phyloP scores from a whole-genome alignment of 2,329 filamentous ascomycete genomes.

The Clonostachys byssicola region DNA sequence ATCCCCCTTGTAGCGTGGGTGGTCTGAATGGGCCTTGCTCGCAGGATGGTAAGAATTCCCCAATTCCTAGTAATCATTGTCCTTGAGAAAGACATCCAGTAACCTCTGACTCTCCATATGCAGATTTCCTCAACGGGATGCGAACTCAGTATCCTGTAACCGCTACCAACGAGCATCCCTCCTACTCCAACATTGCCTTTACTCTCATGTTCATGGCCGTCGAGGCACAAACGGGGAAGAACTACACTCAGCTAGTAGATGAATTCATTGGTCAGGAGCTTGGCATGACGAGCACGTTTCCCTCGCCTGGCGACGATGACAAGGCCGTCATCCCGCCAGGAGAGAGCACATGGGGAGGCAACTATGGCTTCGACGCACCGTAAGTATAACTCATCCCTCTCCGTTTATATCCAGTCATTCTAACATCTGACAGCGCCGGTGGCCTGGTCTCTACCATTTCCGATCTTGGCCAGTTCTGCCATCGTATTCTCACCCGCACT shows the following conservation, averaged over 20 bases:
- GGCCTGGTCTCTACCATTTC: conserved; percentile 25
- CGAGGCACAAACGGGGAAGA: conserved; percentile 17
- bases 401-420: not conserved
- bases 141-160: conserved; percentile 18
- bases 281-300: conserved; percentile 8
- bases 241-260: conserved; percentile 15
- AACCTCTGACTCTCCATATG: not conserved
- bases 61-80: not conserved
- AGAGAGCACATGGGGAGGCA: conserved; percentile 22
- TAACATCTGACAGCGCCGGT: conserved; percentile 14
- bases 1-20: conserved; percentile 27
- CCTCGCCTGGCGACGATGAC: conserved; percentile 19
- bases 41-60: conserved; percentile 16
- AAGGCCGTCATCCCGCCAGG: conserved; percentile 25
- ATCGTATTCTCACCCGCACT: conserved; percentile 18
- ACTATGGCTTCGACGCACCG: conserved; percentile 24
- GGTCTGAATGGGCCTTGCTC: conserved; percentile 25
- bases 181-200: conserved; percentile 36
- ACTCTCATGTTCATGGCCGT: conserved; percentile 26
- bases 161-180: conserved; percentile 21
- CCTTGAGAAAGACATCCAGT: not conserved
- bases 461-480: conserved; percentile 20
- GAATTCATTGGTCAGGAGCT: conserved; percentile 10
- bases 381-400: conserved; percentile 8
- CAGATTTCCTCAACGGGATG: conserved; percentile 25